Evolutionary conservation across 768 basidiomycete genomes (phyloP).

Genomic region (Tylopilus sp.): DNA sequence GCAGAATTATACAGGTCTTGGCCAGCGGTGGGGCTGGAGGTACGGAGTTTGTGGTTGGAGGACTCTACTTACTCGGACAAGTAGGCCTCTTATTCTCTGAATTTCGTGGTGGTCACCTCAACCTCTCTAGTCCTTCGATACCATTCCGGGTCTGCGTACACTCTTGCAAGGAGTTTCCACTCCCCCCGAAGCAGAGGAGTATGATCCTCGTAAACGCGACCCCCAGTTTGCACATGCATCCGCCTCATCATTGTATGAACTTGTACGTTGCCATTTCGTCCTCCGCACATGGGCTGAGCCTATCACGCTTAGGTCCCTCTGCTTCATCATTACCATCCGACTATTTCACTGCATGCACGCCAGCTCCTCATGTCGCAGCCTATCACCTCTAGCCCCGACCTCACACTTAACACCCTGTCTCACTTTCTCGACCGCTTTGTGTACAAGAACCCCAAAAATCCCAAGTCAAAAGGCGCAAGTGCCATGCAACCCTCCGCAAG

Average conservation of each 20-base stretch:
- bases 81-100: slow-evolving; percentile 40
- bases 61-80: slow-evolving; percentile 83
- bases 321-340: slow-evolving; percentile 84
- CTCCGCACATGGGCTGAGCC: not conserved
- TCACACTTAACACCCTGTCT: slow-evolving; percentile 88
- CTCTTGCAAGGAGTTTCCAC: slow-evolving; percentile 39
- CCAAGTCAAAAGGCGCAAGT: slow-evolving; percentile 68
- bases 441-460: slow-evolving; percentile 91
- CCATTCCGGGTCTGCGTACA: slow-evolving; percentile 42
- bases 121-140: slow-evolving; percentile 45
- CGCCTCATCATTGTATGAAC: slow-evolving; percentile 81
- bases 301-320: slow-evolving; percentile 60
- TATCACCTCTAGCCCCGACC: slow-evolving; percentile 80
- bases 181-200: slow-evolving; percentile 33
- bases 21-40: slow-evolving; percentile 67
- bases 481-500: slow-evolving; percentile 94
- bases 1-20: slow-evolving; percentile 80
- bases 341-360: slow-evolving; percentile 79
- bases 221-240: slow-evolving; percentile 83
- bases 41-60: slow-evolving; percentile 86
- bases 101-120: not conserved
- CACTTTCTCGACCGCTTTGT: slow-evolving; percentile 97
- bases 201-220: slow-evolving; percentile 89
- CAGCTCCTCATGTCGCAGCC: slow-evolving; percentile 74
- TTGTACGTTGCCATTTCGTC: slow-evolving; percentile 49